phyloP scores from a whole-genome alignment of 306 rosid genomes.

The Rubus parviflorus region DNA sequence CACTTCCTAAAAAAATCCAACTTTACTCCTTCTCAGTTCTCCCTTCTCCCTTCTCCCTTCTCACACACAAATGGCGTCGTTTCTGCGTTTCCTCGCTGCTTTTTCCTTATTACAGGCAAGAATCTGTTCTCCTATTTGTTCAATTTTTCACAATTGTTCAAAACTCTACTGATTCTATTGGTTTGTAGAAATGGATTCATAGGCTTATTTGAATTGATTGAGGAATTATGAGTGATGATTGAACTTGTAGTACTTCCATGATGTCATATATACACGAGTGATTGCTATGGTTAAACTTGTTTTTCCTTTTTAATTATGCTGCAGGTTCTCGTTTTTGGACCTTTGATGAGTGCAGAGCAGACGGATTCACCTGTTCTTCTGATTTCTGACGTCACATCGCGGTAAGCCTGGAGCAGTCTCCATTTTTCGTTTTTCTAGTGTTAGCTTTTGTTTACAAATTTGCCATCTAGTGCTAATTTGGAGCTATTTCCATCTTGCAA shows the following conservation, averaged over 20 bases:
- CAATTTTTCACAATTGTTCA: not conserved
- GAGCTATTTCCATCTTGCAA: not conserved
- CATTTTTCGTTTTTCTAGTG: not conserved
- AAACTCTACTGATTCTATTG: no score
- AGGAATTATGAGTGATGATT: not conserved
- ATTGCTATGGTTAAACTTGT: no score
- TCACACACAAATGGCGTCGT: slow-evolving; percentile 30
- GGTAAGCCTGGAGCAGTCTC: slow-evolving; percentile 25
- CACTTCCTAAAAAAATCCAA: not conserved
- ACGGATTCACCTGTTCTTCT: slow-evolving; percentile 21
- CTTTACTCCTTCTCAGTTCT: not conserved
- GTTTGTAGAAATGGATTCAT: not conserved
- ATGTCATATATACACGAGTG: no score
- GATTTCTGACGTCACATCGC: slow-evolving; percentile 19
- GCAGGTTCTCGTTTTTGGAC: slow-evolving; percentile 52
- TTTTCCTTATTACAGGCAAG: slow-evolving; percentile 52
- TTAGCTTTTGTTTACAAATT: not conserved
- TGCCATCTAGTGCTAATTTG: not conserved
- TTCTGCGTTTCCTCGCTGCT: slow-evolving; percentile 30
- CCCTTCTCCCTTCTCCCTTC: not conserved
- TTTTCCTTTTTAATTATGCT: slow-evolving; percentile 21
- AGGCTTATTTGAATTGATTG: not conserved
- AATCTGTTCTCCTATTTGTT: not conserved
- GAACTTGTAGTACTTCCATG: no score
- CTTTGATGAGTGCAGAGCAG: slow-evolving; percentile 40